Conservation (phyloP, 192 early-diverging fungal genomes). For the Globomyces pollinis-pini region DNA sequence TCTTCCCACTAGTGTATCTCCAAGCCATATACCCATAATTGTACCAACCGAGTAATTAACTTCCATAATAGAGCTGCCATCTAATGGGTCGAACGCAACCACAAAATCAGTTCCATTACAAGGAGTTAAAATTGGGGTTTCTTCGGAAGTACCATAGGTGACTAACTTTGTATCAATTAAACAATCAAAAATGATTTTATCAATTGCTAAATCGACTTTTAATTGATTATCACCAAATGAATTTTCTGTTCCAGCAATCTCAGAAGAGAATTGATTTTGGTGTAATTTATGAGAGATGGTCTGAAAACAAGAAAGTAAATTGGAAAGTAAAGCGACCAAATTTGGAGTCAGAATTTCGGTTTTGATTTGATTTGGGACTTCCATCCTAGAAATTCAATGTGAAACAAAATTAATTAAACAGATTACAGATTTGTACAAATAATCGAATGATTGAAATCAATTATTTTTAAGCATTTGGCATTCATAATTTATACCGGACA, state of each 20-base stretch:
- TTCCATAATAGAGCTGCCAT: constrained; percentile 1
- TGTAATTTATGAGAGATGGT: background rate
- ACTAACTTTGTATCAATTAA: background rate
- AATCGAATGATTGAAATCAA: no score
- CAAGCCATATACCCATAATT: background rate
- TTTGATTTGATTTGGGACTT: no score
- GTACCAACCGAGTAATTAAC: background rate
- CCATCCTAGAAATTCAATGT: no score
- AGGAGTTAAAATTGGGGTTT: background rate
- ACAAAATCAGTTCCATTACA: background rate
- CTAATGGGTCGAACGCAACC: constrained; percentile 3
- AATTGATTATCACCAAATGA: constrained; percentile 3
- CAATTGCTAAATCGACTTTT: background rate
- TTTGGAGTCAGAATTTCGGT: no score
- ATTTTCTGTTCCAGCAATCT: background rate
- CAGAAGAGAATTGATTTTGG: background rate
- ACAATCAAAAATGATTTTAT: background rate
- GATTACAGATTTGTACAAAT: no score
- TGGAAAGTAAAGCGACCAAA: no score
- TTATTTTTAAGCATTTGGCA: no score
- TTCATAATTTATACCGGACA: no score
- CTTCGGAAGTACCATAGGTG: background rate
- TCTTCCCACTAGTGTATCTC: background rate
- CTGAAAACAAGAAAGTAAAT: background rate
- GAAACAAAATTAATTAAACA: no score